Conservation (phyloP, 768 basidiomycete species). For the Amanita fuliginea region DNA sequence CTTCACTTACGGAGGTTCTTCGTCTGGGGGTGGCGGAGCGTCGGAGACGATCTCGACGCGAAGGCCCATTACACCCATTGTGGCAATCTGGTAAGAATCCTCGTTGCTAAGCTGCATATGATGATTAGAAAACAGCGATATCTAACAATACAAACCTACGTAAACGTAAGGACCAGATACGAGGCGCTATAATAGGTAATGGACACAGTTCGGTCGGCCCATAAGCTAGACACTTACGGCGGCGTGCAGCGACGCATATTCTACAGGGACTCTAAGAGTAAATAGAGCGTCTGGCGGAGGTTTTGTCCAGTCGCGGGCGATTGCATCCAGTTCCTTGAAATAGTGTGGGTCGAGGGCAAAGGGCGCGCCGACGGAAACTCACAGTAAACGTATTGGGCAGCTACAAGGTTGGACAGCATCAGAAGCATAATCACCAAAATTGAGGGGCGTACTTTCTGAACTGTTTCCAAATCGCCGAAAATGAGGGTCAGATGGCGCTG, state of each 20-base stretch:
- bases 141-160: constrained; percentile 28
- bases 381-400: constrained; percentile 61
- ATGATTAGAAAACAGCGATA: constrained; percentile 8
- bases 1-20: constrained; percentile 66
- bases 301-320: constrained; percentile 79
- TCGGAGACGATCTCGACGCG: constrained; percentile 83
- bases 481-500: constrained; percentile 74
- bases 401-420: constrained; percentile 22
- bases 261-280: constrained; percentile 73
- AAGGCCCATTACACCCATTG: constrained; percentile 69
- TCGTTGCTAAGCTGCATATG: constrained; percentile 61
- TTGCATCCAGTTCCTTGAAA: constrained; percentile 63
- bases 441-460: constrained; percentile 44
- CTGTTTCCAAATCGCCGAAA: constrained; percentile 80
- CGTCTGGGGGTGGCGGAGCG: constrained; percentile 75
- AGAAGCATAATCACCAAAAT: constrained; percentile 5
- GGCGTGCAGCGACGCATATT: constrained; percentile 77
- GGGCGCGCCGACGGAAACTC: constrained; percentile 15
- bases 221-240: constrained; percentile 40
- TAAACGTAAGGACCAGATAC: constrained; percentile 80
- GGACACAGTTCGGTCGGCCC: constrained; percentile 11
- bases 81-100: constrained; percentile 85
- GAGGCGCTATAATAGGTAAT: constrained; percentile 39
- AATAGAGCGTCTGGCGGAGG: constrained; percentile 74
- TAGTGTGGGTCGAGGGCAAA: constrained; percentile 6